Base-by-base conservation (phyloP, 306 rosid species). In the Vigna reflexopilosa region DNA sequence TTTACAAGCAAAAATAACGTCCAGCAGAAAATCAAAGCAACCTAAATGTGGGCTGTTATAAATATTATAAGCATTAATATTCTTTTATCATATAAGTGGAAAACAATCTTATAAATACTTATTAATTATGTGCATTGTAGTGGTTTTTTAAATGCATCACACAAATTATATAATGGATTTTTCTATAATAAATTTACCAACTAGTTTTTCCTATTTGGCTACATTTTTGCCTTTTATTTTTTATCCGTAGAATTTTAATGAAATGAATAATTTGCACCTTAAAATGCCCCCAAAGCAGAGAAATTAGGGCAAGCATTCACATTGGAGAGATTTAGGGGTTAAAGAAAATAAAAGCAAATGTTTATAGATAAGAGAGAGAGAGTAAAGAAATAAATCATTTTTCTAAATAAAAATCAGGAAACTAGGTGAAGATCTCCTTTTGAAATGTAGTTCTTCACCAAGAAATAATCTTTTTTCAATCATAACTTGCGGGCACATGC, bases 381-480 rank as follows among this genome's bases (percentile, higher is more conserved):
- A 62, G 55, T 19, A 49, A 68, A 68, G 45, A 68, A 70, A 30
- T 30, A 30, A 30, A 30, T 30, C 34, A 30, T 4, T 30, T 30
- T 30, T 30, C 4, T 49, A 70, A 67, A 68, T 12, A 50, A 76
- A 77, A 28, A 56, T 13, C 28, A 54, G 15, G 70, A 48, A 44
- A 57, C 38, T 57, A 30, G 12, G 44, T 54, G 54, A 73, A 30
- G 30, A 19, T 64, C 52, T 73, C 52, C 36, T 73, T 52, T 58
- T 50, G 56, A 28, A 45, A 51, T 20, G 42, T 5, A 20, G 62
- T 19, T 67, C 34, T 67, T 13, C 77, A 69, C 36, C 69, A 48
- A 78, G 54, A 61, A 51, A 40, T 72, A 42, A 77, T 72, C 57
- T 62, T 32, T 44, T 56, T 79, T 58, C 36, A 57, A 15, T 34